Percentiles rank a stretch among this genome's conserved stretches.
Evolutionary conservation across 2,329 filamentous ascomycete genomes (phyloP).

Genomic region (Aspergillus cejpii): DNA sequence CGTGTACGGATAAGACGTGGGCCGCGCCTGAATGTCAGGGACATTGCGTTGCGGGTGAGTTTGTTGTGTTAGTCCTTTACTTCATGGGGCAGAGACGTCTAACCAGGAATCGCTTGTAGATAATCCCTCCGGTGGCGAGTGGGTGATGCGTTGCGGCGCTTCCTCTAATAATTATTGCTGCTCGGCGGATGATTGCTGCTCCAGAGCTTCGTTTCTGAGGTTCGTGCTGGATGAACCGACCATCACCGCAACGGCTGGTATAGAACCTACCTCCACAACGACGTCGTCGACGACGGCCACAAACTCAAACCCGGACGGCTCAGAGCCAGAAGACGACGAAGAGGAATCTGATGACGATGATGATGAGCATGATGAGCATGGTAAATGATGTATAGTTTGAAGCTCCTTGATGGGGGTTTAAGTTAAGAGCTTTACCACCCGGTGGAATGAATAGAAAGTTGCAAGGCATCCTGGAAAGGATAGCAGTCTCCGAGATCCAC

Average conservation of each 20-base stretch:
- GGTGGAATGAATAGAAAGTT: no score
- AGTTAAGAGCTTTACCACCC: no score
- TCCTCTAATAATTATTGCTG: constrained; percentile 2
- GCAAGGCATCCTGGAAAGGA: no score
- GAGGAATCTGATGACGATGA: no score
- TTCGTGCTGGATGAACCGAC: constrained; percentile 2
- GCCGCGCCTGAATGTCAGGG: constrained; percentile 1
- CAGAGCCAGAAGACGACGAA: no score
- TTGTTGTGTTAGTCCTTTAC: not conserved
- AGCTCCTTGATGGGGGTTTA: no score
- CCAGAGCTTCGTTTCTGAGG: not conserved
- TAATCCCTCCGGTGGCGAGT: not conserved
- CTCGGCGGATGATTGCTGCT: constrained; percentile 6
- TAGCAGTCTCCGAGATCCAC: no score
- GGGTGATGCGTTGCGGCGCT: constrained; percentile 4
- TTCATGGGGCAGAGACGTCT: no score
- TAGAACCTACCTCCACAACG: not conserved
- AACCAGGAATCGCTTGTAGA: not conserved
- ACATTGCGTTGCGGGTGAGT: constrained; percentile 6
- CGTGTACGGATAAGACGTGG: constrained; percentile 6
- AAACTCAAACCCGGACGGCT: no score
- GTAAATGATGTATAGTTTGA: no score
- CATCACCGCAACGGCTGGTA: constrained; percentile 1
- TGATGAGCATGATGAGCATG: no score
- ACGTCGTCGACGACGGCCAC: not conserved